Base-by-base conservation (phyloP, 75 land plant genomes). In the Larix kaempferi region DNA sequence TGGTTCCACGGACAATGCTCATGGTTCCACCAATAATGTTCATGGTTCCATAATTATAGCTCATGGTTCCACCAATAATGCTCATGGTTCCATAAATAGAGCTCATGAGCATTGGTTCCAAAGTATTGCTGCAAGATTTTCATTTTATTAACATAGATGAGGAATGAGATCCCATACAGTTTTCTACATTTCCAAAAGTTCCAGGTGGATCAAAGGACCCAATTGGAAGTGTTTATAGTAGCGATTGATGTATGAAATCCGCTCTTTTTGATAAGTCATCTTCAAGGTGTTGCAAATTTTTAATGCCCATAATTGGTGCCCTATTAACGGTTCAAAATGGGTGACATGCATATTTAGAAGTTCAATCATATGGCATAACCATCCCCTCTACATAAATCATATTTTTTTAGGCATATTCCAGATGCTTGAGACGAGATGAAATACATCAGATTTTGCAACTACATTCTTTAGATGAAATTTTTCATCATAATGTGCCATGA, bases 401-500 rank as follows among this genome's bases (percentile, higher is more conserved):
- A 94, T 76, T 76, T 93, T 94, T 5, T 90, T 92, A 76, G 96
- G 96, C n/a, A 92, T 91, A 29, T 88, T 91, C 96, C 96, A 93
- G 94, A 93, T 91, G 62, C 96, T 94, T 10, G 94, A 91, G 54
- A 93, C 83, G 35, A 93, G 80, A 78, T 93, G 96, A 66, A 93
- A 93, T 12, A 91, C 96, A 84, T 93, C 96, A 19, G 92, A 82
- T 67, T 91, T 93, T 16, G 92, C 88, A 64, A 84, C 96, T 66
- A 67, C 82, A 25, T 81, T 76, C 77, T 93, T 93, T 13, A 93
- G 78, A 71, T 87, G 87, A 64, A 91, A 93, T 55, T 91, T 82
- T 13, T 89, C 94, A 75, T 93, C 95, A 61, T 87, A 93, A 49
- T 93, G 94, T 19, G 89, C 83, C 89, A 89, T 85, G 12, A 88